phyloP scores from a whole-genome alignment of 176 grass and related monocot species.

The Dendrocalamus sinicus region DNA sequence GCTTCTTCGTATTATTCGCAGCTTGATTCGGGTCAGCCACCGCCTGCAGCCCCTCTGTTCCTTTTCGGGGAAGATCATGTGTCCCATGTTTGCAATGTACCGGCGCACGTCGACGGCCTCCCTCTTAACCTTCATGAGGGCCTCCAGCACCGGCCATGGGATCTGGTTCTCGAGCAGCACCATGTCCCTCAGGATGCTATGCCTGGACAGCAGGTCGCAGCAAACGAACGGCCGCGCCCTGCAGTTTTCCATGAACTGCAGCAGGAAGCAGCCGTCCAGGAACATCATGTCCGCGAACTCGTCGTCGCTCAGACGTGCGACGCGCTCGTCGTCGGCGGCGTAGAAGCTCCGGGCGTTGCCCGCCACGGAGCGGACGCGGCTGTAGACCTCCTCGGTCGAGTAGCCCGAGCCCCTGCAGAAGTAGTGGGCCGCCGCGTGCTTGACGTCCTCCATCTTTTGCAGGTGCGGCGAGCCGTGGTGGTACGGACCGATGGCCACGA shows the following conservation, averaged over 20 bases:
- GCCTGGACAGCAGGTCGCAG: too few relatives aligned
- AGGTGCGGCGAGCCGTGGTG: background rate
- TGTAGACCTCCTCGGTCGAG: background rate
- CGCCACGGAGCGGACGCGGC: background rate
- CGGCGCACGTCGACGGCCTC: background rate
- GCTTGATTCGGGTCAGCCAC: too few relatives aligned
- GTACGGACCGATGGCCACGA: constrained; percentile 32
- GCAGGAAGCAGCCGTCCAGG: constrained; percentile 40
- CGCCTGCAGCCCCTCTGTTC: too few relatives aligned
- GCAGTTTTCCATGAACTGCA: background rate
- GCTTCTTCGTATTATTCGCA: too few relatives aligned
- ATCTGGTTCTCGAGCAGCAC: constrained; percentile 41
- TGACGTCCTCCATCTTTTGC: constrained; percentile 2
- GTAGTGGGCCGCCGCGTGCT: background rate
- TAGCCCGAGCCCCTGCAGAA: rapidly evolving
- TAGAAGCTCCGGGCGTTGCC: background rate
- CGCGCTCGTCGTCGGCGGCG: background rate
- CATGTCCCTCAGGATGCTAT: background rate
- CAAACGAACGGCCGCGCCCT: background rate
- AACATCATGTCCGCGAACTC: background rate
- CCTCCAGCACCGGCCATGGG: constrained; percentile 24
- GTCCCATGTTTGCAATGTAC: background rate
- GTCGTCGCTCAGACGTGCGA: background rate
- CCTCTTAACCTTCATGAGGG: background rate
- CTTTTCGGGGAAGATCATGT: background rate